Percentiles rank a stretch among this genome's conserved stretches.
These are phyloP conservation scores for Erigeron canadensis DNA, from an alignment of 129 eudicot genomes.

Conservation along the genomic window DNA sequence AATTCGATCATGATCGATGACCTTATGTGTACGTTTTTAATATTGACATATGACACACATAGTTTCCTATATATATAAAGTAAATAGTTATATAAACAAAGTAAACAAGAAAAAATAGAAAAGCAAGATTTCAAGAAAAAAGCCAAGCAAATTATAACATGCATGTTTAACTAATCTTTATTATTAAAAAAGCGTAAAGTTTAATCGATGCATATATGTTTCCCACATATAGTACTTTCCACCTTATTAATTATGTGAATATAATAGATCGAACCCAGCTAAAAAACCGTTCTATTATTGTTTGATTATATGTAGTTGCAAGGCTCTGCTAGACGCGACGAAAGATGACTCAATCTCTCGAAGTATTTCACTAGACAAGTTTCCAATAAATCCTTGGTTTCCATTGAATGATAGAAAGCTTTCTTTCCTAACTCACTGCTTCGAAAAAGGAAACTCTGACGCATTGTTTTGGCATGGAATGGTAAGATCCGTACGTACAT, in stretches of 20 bases:
- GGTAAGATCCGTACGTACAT: background rate
- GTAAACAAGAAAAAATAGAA: no score
- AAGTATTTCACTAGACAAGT: constrained; percentile 19
- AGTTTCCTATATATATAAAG: background rate
- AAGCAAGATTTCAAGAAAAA: no score
- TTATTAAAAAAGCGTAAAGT: no score
- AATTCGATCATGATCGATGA: background rate
- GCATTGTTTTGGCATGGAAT: constrained; percentile 31
- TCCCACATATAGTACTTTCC: no score
- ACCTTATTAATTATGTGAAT: no score
- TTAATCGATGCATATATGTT: no score
- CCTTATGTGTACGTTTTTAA: no score
- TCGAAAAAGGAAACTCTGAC: constrained; percentile 28
- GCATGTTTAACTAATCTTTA: no score
- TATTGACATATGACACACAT: background rate
- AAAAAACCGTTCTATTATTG: background rate
- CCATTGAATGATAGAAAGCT: background rate
- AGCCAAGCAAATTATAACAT: no score
- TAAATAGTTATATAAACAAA: no score
- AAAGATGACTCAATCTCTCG: constrained; percentile 24
- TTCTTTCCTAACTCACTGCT: constrained; percentile 25
- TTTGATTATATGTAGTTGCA: constrained; percentile 16
- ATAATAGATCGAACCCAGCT: no score
- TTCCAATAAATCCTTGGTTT: constrained; percentile 11
- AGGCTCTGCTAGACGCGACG: constrained; percentile 4